Percentiles rank a stretch among this genome's conserved stretches.
phyloP scores from a whole-genome alignment of 2,329 filamentous ascomycete species.

The Cladosporium velox region DNA sequence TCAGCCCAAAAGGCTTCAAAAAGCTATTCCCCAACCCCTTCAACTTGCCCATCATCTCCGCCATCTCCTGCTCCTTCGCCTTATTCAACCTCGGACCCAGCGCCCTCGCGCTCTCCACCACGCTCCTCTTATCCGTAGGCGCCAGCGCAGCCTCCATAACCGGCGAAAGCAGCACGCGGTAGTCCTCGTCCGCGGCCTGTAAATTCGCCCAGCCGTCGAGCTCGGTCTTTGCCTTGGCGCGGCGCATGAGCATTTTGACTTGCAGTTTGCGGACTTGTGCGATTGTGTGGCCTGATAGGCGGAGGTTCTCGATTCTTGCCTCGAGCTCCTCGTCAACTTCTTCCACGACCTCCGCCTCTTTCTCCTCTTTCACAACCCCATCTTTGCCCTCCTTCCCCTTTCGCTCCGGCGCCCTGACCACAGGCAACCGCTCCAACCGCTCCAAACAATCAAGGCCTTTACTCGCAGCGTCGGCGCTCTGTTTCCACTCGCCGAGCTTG shows the following conservation, averaged over 20 bases:
- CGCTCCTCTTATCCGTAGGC: slow-evolving; percentile 65
- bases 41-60: slow-evolving; percentile 96
- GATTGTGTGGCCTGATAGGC: slow-evolving; percentile 45
- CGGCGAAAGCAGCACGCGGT: slow-evolving; percentile 59
- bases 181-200: slow-evolving; percentile 77
- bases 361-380: slow-evolving; percentile 26
- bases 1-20: slow-evolving; percentile 88
- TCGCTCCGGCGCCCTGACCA: slow-evolving; percentile 27
- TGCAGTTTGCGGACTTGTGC: slow-evolving; percentile 75
- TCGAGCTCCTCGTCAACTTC: slow-evolving; percentile 52
- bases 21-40: slow-evolving; percentile 91
- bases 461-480: slow-evolving; percentile 73
- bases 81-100: slow-evolving; percentile 71
- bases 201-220: slow-evolving; percentile 77
- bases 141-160: slow-evolving; percentile 62
- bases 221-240: slow-evolving; percentile 71
- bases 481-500: slow-evolving; percentile 82
- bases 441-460: slow-evolving; percentile 73
- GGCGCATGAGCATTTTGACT: slow-evolving; percentile 78
- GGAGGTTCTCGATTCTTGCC: slow-evolving; percentile 46
- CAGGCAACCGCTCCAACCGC: slow-evolving; percentile 53
- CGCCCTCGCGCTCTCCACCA: slow-evolving; percentile 64
- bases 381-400: slow-evolving; percentile 23
- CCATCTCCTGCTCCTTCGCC: slow-evolving; percentile 84
- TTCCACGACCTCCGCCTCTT: slow-evolving; percentile 45